Conservation (phyloP, 768 basidiomycete genomes). For the Hygrocybe coccinea region DNA sequence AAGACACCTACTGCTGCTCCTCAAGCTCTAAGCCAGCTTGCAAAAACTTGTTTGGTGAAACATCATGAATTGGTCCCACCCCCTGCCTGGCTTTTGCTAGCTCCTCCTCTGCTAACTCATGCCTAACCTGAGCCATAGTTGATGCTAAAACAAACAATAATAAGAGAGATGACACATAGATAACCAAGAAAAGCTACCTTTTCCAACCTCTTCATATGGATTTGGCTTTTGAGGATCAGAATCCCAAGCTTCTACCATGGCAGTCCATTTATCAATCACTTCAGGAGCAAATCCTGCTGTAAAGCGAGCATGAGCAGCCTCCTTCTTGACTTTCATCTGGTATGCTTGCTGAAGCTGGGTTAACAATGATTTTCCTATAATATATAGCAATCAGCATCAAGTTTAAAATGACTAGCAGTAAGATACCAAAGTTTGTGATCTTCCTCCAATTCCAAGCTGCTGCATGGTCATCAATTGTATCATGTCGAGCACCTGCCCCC, state of each 20-base stretch:
- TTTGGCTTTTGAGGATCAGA: too few species aligned
- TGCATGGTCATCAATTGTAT: too few species aligned
- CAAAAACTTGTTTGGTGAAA: constrained; percentile 1
- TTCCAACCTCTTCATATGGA: too few species aligned
- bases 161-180: too few species aligned
- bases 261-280: too few species aligned
- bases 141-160: too few species aligned
- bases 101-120: background rate
- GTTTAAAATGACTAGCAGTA: background rate
- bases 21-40: constrained; percentile 6
- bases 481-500: too few species aligned
- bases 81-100: background rate
- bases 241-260: too few species aligned
- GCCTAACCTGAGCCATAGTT: background rate
- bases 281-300: too few species aligned
- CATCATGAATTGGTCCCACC: background rate
- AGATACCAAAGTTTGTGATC: constrained; percentile 5
- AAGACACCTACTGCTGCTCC: constrained; percentile 8
- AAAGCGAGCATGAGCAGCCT: too few species aligned
- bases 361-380: background rate
- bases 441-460: too few species aligned
- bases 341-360: background rate
- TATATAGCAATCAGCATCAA: background rate
- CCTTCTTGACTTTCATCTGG: background rate
- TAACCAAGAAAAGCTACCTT: too few species aligned